phyloP scores from a whole-genome alignment of 1,139 yeast genomes.

The Suhomyces panamericanus region DNA sequence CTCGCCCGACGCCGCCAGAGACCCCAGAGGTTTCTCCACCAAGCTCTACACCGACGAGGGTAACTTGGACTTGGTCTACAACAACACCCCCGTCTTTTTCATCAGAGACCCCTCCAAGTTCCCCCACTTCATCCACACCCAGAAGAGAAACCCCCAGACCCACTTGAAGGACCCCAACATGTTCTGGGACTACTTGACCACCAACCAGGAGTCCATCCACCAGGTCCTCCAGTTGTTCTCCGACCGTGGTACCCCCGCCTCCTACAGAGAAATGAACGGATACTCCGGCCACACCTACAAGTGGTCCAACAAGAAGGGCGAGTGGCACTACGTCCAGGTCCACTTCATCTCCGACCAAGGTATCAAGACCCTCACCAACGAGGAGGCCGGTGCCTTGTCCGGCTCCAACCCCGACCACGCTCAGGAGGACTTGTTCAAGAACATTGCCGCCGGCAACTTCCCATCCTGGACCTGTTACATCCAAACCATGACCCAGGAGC shows the following conservation, averaged over 20 bases:
- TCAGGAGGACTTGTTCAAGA: conserved; percentile 56
- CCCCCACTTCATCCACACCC: conserved; percentile 87
- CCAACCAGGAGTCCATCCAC: conserved; percentile 49
- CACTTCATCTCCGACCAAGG: conserved; percentile 67
- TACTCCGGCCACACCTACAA: conserved; percentile 78
- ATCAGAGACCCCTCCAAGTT: conserved; percentile 85
- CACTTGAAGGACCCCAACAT: conserved; percentile 74
- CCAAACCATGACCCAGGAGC: conserved; percentile 72
- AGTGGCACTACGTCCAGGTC: conserved; percentile 66
- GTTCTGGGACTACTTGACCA: conserved; percentile 73
- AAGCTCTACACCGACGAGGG: conserved; percentile 89
- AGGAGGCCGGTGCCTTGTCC: conserved; percentile 55
- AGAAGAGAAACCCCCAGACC: conserved; percentile 74
- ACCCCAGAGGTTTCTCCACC: conserved; percentile 84
- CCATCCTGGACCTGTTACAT: conserved; percentile 69
- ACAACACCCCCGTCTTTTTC: conserved; percentile 88
- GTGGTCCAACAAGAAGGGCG: conserved; percentile 64
- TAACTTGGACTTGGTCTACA: conserved; percentile 82
- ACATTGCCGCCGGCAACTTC: conserved; percentile 57
- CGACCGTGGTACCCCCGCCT: conserved; percentile 72
- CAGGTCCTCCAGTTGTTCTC: conserved; percentile 20
- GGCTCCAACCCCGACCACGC: conserved; percentile 66
- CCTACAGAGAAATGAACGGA: conserved; percentile 67
- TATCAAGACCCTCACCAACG: conserved; percentile 53
- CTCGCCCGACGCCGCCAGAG: conserved; percentile 83